Conservation (phyloP, 768 basidiomycete genomes). For the Suillus fuscotomentosus region DNA sequence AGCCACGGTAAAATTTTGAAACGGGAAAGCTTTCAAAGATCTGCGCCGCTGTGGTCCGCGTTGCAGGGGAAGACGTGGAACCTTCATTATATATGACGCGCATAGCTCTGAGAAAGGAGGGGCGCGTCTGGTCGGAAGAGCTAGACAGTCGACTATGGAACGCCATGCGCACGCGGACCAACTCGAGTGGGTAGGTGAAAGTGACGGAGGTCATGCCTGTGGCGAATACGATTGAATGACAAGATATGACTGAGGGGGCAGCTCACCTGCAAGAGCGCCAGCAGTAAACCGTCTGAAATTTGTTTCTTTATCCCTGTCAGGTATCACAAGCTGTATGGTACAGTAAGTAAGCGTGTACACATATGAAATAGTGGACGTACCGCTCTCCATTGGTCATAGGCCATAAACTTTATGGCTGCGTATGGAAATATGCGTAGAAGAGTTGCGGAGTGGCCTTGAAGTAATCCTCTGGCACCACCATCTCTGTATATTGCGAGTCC, state of each 20-base stretch:
- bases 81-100: conserved; percentile 72
- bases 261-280: conserved; percentile 82
- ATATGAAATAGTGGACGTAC: conserved; percentile 40
- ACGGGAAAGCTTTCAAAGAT: conserved; percentile 64
- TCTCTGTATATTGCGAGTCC: conserved; percentile 67
- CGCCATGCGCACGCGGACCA: conserved; percentile 94
- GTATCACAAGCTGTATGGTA: conserved; percentile 74
- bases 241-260: not conserved
- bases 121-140: conserved; percentile 33
- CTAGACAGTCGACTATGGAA: conserved; percentile 40
- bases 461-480: conserved; percentile 73
- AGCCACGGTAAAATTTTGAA: conserved; percentile 96
- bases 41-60: conserved; percentile 22
- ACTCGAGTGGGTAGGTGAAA: conserved; percentile 93
- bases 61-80: conserved; percentile 19
- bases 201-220: conserved; percentile 85
- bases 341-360: not conserved
- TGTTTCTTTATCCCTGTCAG: conserved; percentile 74
- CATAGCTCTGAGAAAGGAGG: conserved; percentile 55
- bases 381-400: conserved; percentile 84
- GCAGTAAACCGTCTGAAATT: conserved; percentile 78
- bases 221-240: not conserved
- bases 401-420: conserved; percentile 96
- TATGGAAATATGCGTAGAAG: conserved; percentile 94
- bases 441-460: conserved; percentile 96